Base-by-base conservation (phyloP, 2,329 filamentous ascomycete species). In the Fusarium bulbicola region DNA sequence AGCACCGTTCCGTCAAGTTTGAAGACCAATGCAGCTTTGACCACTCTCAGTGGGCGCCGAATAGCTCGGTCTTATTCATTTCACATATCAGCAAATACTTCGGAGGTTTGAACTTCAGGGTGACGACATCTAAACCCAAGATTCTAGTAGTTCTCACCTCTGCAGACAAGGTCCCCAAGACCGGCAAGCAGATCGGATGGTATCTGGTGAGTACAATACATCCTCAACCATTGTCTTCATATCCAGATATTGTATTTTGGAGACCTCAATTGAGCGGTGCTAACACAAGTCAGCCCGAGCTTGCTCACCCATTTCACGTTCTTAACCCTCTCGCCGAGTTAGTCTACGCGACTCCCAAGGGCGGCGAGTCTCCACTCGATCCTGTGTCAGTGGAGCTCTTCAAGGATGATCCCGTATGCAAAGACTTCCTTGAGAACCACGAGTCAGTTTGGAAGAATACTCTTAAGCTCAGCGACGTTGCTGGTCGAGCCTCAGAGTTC, bases 181-280 rank as follows among this genome's bases (percentile, higher is more conserved):
- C 59, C 1, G 49, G 49, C 4, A 61, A 61, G 8, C 49, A 43
- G 7, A 61, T 61, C 9, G 59, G 59, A n/a, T 61, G 59, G 59
- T 61, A 30, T 21, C 15, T 61, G 9, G 59, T 61, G 2, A 57
- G 59, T 30, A 12, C 30, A 30, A 30, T 30, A 12, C 11, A 12
- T 30, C 11, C 4, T 30, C 4, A 4, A 5, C 11, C 30, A 12
- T 30, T 30, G 11, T 30, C 11, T n/a, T 6, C 1, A 24, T 12
- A 45, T 2, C 13, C 13, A 10, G 9, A 26, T 11, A 9, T 16
- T n/a, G 7, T 18, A 7, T 15, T 12, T 0, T 13, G 1, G 2
- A 7, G 4, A 0, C 10, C 3, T 26, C 4, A 4, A 6, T 3
- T 6, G 10, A 42, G 0, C 7, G 6, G 9, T 34, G 6, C 18